phyloP scores from a whole-genome alignment of 2,329 filamentous ascomycete species.

The Trichophyton equinum region DNA sequence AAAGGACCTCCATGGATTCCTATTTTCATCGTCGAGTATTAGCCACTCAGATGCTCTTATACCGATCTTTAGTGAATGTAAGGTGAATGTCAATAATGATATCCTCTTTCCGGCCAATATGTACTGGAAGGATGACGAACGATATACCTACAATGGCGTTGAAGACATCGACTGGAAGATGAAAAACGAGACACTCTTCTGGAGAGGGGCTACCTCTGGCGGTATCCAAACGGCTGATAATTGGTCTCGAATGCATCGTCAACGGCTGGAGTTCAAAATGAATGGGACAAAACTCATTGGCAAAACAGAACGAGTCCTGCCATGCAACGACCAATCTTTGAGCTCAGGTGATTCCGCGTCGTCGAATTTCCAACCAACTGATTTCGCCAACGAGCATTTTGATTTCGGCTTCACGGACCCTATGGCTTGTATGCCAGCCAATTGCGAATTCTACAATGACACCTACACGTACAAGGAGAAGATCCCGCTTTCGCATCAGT shows the following conservation, averaged over 20 bases:
- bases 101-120: slow-evolving; percentile 40
- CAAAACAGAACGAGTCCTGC: slow-evolving; percentile 33
- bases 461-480: slow-evolving; percentile 25
- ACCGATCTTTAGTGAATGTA: slow-evolving; percentile 40
- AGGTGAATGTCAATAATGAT: slow-evolving; percentile 40
- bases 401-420: slow-evolving; percentile 35
- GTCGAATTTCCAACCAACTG: slow-evolving; percentile 21
- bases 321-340: neutral
- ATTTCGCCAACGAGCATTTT: slow-evolving; percentile 29
- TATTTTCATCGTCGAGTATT: slow-evolving; percentile 38
- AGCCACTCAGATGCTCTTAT: slow-evolving; percentile 34
- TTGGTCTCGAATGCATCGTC: slow-evolving; percentile 62
- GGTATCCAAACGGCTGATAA: slow-evolving; percentile 40
- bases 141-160: slow-evolving; percentile 15
- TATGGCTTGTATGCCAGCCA: slow-evolving; percentile 21
- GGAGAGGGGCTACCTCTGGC: slow-evolving; percentile 39
- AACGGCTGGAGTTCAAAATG: slow-evolving; percentile 61
- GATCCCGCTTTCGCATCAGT: slow-evolving; percentile 29
- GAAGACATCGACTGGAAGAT: slow-evolving; percentile 28
- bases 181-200: slow-evolving; percentile 33
- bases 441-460: slow-evolving; percentile 37
- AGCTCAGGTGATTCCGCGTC: slow-evolving; percentile 34
- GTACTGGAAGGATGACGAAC: slow-evolving; percentile 36
- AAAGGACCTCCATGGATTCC: slow-evolving; percentile 36
- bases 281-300: slow-evolving; percentile 48